These are phyloP conservation scores for Phytophthora lateralis DNA, from an alignment of 352 stramenopile genomes.

Conservation along the genomic window DNA sequence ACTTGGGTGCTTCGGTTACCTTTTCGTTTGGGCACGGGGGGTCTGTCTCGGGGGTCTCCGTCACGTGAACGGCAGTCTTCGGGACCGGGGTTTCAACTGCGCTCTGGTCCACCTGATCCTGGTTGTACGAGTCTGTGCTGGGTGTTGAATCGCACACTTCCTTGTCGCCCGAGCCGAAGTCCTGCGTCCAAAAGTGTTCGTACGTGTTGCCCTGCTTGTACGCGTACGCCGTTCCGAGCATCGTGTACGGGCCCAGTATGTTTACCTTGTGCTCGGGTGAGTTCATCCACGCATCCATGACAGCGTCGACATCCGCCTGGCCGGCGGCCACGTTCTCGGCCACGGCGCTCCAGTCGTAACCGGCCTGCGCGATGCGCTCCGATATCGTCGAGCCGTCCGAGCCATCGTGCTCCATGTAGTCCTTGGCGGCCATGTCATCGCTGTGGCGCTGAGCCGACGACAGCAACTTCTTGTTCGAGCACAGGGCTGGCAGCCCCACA, in stretches of 20 bases:
- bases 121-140: conserved; percentile 5
- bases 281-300: conserved; percentile 48
- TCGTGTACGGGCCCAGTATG: conserved; percentile 37
- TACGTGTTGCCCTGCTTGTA: conserved; percentile 28
- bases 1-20: neutral
- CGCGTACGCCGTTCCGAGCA: conserved; percentile 37
- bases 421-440: conserved; percentile 45
- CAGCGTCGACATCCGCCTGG: conserved; percentile 32
- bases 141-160: conserved; percentile 32
- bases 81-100: conserved; percentile 3
- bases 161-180: conserved; percentile 38
- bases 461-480: conserved; percentile 41
- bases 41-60: neutral
- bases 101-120: conserved; percentile 6
- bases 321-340: conserved; percentile 45
- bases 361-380: conserved; percentile 39
- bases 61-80: conserved; percentile 2
- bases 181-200: conserved; percentile 56
- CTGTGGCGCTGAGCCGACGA: conserved; percentile 28
- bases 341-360: conserved; percentile 46
- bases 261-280: conserved; percentile 37
- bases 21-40: neutral
- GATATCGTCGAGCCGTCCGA: conserved; percentile 43
- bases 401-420: conserved; percentile 54
- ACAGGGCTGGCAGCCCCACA: conserved; percentile 32